phyloP scores from a whole-genome alignment of 2,329 filamentous ascomycete species.

The Talaromyces funiculosus region DNA sequence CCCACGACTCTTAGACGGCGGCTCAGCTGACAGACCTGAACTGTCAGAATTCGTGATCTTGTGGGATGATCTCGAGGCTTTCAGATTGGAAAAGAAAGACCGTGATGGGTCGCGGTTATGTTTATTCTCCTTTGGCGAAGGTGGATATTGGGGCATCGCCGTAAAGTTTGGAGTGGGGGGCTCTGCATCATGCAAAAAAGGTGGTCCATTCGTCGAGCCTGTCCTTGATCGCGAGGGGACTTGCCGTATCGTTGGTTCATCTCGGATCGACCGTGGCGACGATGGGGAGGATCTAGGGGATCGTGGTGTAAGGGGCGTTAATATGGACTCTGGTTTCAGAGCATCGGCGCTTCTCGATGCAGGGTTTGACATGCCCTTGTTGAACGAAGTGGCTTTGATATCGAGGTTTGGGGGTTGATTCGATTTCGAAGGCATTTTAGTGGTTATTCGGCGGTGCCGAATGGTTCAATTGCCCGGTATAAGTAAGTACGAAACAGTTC shows the following conservation, averaged over 20 bases:
- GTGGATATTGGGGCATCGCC: conserved; percentile 42
- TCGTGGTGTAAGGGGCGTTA: conserved; percentile 32
- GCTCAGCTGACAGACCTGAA: conserved; percentile 32
- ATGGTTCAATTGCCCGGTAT: background rate
- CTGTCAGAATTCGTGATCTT: conserved; percentile 37
- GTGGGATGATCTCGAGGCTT: conserved; percentile 43
- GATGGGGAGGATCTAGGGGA: conserved; percentile 35
- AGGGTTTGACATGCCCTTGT: conserved; percentile 25
- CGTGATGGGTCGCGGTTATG: conserved; percentile 42
- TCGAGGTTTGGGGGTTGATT: conserved; percentile 35
- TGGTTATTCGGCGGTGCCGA: background rate
- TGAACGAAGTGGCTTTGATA: conserved; percentile 29
- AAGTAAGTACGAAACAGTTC: background rate
- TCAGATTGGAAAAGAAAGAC: conserved; percentile 44
- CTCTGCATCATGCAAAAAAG: conserved; percentile 25
- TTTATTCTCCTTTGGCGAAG: conserved; percentile 38
- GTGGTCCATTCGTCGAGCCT: conserved; percentile 25
- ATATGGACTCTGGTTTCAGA: conserved; percentile 29
- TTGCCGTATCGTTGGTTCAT: conserved; percentile 37
- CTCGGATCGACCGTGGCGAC: conserved; percentile 28
- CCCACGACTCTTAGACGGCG: conserved; percentile 34
- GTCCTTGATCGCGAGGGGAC: conserved; percentile 32
- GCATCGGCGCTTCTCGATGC: conserved; percentile 31
- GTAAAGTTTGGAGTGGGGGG: conserved; percentile 40
- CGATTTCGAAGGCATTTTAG: conserved; percentile 33